Conservation (phyloP, 2,329 filamentous ascomycete genomes). For the Fusarium annulatum region DNA sequence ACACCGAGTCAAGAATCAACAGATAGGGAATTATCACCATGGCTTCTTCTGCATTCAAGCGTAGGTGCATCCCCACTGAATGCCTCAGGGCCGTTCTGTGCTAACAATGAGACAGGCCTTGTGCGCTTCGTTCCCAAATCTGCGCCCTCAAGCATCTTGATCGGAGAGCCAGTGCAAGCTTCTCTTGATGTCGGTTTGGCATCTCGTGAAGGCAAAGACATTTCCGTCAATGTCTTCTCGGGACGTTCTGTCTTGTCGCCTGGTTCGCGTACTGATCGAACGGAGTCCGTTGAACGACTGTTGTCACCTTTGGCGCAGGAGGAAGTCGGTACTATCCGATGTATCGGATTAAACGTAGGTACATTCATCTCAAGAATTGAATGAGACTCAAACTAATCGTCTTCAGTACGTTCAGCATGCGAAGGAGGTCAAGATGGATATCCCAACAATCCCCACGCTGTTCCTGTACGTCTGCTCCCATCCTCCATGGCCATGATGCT, state of each 20-base stretch:
- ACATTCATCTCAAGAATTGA: accelerated
- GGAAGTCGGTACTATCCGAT: neutral
- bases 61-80: accelerated
- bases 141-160: neutral
- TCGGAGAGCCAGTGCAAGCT: neutral
- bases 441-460: conserved; percentile 1
- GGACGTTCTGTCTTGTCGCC: neutral
- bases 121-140: conserved; percentile 17
- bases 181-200: neutral
- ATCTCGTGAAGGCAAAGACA: neutral
- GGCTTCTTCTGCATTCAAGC: neutral
- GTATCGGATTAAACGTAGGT: conserved; percentile 1
- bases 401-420: conserved; percentile 3
- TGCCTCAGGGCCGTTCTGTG: too few species aligned
- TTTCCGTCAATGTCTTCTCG: neutral
- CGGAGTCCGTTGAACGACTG: neutral
- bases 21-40: neutral
- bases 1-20: accelerated
- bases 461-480: neutral
- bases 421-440: conserved; percentile 3
- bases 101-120: neutral
- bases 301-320: conserved; percentile 3
- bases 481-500: accelerated
- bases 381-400: accelerated
- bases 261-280: neutral